Evolutionary conservation across 805 yeast genomes (phyloP).

Genomic region (Torulaspora quercuum): DNA sequence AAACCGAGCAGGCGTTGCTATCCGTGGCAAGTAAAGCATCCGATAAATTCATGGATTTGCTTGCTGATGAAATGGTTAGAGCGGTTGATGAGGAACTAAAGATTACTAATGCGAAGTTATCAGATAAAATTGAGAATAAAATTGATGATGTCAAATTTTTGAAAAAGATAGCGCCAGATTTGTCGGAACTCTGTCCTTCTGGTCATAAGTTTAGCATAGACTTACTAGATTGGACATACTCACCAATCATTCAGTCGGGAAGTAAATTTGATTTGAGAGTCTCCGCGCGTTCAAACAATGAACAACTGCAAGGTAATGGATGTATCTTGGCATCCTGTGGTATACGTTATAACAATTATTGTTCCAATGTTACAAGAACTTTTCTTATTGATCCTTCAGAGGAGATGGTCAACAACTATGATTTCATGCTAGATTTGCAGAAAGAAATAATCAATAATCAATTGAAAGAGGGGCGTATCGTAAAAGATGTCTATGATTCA

Average conservation of each 20-base stretch:
- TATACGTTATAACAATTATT: slow-evolving; percentile 80
- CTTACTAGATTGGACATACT: slow-evolving; percentile 87
- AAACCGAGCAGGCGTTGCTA: slow-evolving; percentile 63
- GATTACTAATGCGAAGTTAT: slow-evolving; percentile 65
- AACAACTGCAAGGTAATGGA: slow-evolving; percentile 63
- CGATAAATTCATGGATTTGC: slow-evolving; percentile 70
- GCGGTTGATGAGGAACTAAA: slow-evolving; percentile 82
- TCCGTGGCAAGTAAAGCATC: slow-evolving; percentile 74
- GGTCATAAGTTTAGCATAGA: slow-evolving; percentile 72
- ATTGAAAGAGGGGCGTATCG: slow-evolving; percentile 64
- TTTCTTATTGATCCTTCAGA: slow-evolving; percentile 85
- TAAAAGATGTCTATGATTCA: slow-evolving; percentile 63
- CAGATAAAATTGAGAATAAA: slow-evolving; percentile 74
- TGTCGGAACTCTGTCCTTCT: slow-evolving; percentile 32
- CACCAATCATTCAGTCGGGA: slow-evolving; percentile 88
- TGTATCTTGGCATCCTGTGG: slow-evolving; percentile 83
- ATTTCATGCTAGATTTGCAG: slow-evolving; percentile 68
- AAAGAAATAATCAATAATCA: slow-evolving; percentile 51
- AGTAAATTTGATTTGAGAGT: slow-evolving; percentile 80
- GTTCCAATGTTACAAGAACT: slow-evolving; percentile 84
- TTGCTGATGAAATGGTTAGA: slow-evolving; percentile 83
- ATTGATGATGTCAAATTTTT: slow-evolving; percentile 77
- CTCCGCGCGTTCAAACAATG: slow-evolving; percentile 70
- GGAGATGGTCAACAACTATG: slow-evolving; percentile 75
- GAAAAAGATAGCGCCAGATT: slow-evolving; percentile 49